Evolutionary conservation across 2,329 filamentous ascomycete genomes (phyloP).

Genomic region (Hypoxylon sp.): DNA sequence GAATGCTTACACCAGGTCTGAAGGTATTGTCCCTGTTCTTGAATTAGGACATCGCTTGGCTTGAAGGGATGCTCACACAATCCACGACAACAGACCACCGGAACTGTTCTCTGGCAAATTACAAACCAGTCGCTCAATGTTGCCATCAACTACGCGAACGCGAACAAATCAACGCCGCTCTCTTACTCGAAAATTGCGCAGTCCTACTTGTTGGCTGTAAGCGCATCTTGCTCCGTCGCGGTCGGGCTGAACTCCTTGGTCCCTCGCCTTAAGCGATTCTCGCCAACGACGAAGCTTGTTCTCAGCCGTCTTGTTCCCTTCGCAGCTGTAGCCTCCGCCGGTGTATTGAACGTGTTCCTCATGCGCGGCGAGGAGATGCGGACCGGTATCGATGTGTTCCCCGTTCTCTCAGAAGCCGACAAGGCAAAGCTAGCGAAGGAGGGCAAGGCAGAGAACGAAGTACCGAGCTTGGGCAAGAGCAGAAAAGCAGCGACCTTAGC

Average conservation of each 20-base stretch:
- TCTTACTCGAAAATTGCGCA: slow-evolving; percentile 83
- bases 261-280: slow-evolving; percentile 81
- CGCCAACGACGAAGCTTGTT: slow-evolving; percentile 80
- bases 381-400: slow-evolving; percentile 91
- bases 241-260: slow-evolving; percentile 92
- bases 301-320: slow-evolving; percentile 94
- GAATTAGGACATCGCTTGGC: not conserved
- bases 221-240: slow-evolving; percentile 93
- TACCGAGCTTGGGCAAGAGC: slow-evolving; percentile 84
- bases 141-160: slow-evolving; percentile 96
- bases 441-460: slow-evolving; percentile 73
- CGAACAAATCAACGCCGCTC: slow-evolving; percentile 95
- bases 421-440: slow-evolving; percentile 68
- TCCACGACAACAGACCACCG: slow-evolving; percentile 70
- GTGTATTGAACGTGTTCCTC: slow-evolving; percentile 93
- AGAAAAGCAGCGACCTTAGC: slow-evolving; percentile 89
- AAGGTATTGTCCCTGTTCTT: slow-evolving; percentile 60
- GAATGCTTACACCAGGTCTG: slow-evolving; percentile 94
- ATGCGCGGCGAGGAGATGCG: slow-evolving; percentile 98
- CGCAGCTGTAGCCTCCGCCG: slow-evolving; percentile 91
- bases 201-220: slow-evolving; percentile 92
- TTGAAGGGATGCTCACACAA: slow-evolving; percentile 28
- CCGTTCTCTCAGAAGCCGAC: slow-evolving; percentile 79
- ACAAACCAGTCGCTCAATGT: slow-evolving; percentile 98
- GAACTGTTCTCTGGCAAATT: slow-evolving; percentile 94